Percentiles rank a stretch among this genome's conserved stretches.
These are phyloP conservation scores for Quercus variabilis DNA, from an alignment of 306 rosid species.

Conservation along the genomic window DNA sequence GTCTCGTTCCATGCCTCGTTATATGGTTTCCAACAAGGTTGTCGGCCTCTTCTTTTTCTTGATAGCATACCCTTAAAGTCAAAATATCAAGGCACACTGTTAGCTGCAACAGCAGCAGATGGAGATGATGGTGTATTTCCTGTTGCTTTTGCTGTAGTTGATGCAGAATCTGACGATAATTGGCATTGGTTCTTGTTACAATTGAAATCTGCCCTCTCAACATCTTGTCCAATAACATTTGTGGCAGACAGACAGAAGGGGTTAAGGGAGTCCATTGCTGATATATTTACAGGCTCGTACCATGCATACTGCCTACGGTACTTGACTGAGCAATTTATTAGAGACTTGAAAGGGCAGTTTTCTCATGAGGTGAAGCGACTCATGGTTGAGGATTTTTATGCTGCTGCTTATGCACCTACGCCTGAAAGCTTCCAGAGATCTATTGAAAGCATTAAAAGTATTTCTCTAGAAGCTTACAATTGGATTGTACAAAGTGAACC, in stretches of 20 bases:
- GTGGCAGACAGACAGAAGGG: constrained; percentile 90
- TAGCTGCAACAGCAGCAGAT: constrained; percentile 91
- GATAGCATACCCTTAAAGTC: constrained; percentile 80
- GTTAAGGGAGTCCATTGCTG: constrained; percentile 66
- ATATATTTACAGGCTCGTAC: constrained; percentile 66
- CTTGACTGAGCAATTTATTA: constrained; percentile 82
- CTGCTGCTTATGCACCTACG: constrained; percentile 75
- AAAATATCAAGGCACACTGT: constrained; percentile 87
- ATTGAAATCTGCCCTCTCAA: constrained; percentile 72
- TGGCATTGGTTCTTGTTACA: constrained; percentile 93
- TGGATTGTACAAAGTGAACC: constrained; percentile 91
- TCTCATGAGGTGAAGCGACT: constrained; percentile 96
- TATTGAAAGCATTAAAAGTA: constrained; percentile 69
- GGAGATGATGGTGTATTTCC: constrained; percentile 87
- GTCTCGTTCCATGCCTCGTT: constrained; percentile 86
- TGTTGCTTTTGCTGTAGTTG: constrained; percentile 88
- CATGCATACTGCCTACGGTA: constrained; percentile 83
- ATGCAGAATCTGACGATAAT: constrained; percentile 84
- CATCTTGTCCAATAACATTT: constrained; percentile 72
- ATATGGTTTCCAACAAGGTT: constrained; percentile 91
- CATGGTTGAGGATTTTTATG: constrained; percentile 78
- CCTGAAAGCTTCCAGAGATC: constrained; percentile 69
- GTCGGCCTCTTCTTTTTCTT: constrained; percentile 89
- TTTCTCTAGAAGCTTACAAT: constrained; percentile 73
- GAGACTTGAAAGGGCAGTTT: constrained; percentile 87